Percentiles rank a stretch among this genome's conserved stretches.
phyloP scores from a whole-genome alignment of 2,329 filamentous ascomycete species.

The Byssochlamys sp. region DNA sequence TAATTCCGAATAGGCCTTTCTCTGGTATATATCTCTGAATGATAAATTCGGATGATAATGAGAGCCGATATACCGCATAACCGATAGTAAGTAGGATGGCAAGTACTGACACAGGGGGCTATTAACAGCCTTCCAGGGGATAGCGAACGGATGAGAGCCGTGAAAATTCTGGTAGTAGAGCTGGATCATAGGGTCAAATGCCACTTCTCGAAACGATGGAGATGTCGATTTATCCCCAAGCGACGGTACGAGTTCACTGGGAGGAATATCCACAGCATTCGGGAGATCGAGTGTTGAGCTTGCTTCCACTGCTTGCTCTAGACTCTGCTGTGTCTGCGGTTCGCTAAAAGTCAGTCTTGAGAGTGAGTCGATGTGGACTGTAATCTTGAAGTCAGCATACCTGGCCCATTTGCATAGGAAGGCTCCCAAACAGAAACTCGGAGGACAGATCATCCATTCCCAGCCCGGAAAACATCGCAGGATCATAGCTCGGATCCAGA shows the following conservation, averaged over 20 bases:
- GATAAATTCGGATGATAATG: slow-evolving; percentile 35
- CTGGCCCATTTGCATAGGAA: neutral
- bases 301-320: neutral
- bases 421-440: neutral
- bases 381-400: neutral
- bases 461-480: neutral
- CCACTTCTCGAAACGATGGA: slow-evolving; percentile 5
- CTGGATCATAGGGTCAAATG: slow-evolving; percentile 25
- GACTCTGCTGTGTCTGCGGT: neutral
- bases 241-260: neutral
- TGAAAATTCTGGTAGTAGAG: slow-evolving; percentile 45
- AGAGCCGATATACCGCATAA: slow-evolving; percentile 43
- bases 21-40: slow-evolving; percentile 12
- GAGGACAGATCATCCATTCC: neutral
- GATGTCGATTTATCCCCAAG: neutral
- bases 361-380: neutral
- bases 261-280: neutral
- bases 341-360: neutral
- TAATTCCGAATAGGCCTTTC: slow-evolving; percentile 7
- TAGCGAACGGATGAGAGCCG: slow-evolving; percentile 42
- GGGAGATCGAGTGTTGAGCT: neutral
- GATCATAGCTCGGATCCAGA: neutral
- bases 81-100: slow-evolving; percentile 34
- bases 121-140: slow-evolving; percentile 30
- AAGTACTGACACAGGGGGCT: slow-evolving; percentile 22